Evolutionary conservation across 495 filamentous ascomycete species (phyloP).

Genomic region (Aspergillus leporis): DNA sequence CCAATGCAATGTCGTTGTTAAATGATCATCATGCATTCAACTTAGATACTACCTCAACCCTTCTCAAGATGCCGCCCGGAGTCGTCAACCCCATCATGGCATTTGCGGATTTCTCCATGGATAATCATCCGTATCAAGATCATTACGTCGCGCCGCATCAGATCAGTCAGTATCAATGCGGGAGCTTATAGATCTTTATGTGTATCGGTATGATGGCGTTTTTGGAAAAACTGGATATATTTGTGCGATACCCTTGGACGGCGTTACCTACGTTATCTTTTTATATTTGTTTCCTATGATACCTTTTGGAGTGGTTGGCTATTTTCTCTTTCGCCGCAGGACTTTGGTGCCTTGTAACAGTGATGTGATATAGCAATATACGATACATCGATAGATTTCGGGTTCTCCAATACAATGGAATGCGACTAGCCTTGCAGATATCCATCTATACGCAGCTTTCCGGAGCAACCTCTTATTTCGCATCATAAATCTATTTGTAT

Average conservation of each 20-base stretch:
- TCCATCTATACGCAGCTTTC: too few relatives aligned
- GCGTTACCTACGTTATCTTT: not conserved
- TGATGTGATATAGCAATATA: too few relatives aligned
- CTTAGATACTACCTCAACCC: conserved; percentile 25
- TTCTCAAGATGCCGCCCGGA: conserved; percentile 40
- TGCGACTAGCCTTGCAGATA: too few relatives aligned
- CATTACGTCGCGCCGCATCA: conserved; percentile 54
- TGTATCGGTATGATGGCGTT: conserved; percentile 4
- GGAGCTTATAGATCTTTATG: not conserved
- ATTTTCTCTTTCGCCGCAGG: not conserved
- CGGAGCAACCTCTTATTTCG: too few relatives aligned
- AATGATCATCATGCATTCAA: conserved; percentile 21
- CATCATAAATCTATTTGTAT: too few relatives aligned
- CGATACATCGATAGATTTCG: too few relatives aligned
- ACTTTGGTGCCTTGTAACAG: too few relatives aligned
- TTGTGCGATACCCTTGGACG: conserved; percentile 5
- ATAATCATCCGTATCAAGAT: conserved; percentile 74
- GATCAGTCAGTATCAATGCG: not conserved
- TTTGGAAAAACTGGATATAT: not conserved
- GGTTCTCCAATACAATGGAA: too few relatives aligned
- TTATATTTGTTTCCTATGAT: not conserved
- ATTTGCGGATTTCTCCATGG: conserved; percentile 69
- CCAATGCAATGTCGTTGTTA: conserved; percentile 3
- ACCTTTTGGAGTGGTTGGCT: not conserved
- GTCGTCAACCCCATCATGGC: conserved; percentile 65